A percentile compares a stretch with the other conserved stretches of the same genome.
Evolutionary conservation across 441 rosid species (phyloP).

Genomic region (Eutrema salsugineum): DNA sequence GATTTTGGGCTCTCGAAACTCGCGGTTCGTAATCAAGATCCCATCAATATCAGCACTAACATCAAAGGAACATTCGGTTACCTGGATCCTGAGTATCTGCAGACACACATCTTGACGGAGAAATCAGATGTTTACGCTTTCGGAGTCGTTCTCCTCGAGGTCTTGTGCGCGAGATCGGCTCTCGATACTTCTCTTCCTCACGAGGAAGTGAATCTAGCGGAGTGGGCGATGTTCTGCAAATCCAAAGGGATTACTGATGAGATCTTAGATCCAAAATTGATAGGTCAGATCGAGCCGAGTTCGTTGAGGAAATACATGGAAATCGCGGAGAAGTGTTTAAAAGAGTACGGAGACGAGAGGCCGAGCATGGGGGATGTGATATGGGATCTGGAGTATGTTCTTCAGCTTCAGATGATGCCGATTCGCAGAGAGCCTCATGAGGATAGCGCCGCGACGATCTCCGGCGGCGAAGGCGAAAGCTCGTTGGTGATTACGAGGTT

Average conservation of each 20-base stretch:
- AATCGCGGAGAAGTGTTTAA: too few relatives aligned
- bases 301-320: too few relatives aligned
- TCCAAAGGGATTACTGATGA: conserved; percentile 36
- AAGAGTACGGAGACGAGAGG: too few relatives aligned
- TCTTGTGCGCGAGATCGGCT: conserved; percentile 41
- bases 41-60: conserved; percentile 8
- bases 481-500: conserved; percentile 15
- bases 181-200: conserved; percentile 1
- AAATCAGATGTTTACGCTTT: conserved; percentile 48
- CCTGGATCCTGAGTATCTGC: conserved; percentile 42
- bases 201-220: conserved; percentile 45
- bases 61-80: conserved; percentile 48
- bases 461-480: neutral
- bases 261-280: conserved; percentile 39
- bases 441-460: conserved; percentile 30
- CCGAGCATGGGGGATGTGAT: too few relatives aligned
- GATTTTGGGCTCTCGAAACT: too few relatives aligned
- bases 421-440: conserved; percentile 35
- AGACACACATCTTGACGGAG: conserved; percentile 28
- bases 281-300: conserved; percentile 36
- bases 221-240: conserved; percentile 41
- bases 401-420: too few relatives aligned
- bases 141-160: conserved; percentile 43
- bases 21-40: conserved; percentile 27
- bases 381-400: too few relatives aligned